phyloP scores from a whole-genome alignment of 805 yeast genomes.

The Sungouiella thailandica region DNA sequence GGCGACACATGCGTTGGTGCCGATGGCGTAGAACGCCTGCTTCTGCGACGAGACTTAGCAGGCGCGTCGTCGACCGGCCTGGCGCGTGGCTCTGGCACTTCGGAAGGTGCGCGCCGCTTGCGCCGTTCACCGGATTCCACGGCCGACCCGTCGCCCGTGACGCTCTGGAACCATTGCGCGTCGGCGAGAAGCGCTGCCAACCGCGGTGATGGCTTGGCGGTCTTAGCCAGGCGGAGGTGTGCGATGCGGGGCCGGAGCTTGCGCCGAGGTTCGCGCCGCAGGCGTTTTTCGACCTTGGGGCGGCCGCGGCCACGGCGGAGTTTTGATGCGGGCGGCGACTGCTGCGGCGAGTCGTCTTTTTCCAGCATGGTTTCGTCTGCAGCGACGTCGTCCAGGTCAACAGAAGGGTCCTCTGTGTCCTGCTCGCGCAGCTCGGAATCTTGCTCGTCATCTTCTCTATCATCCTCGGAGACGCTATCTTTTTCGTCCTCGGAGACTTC shows the following conservation, averaged over 20 bases:
- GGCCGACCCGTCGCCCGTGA: slow-evolving; percentile 31
- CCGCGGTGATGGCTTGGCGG: not conserved
- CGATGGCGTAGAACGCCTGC: slow-evolving; percentile 6
- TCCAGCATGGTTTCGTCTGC: too few species aligned
- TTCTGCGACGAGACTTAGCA: slow-evolving; percentile 5
- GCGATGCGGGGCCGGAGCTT: not conserved
- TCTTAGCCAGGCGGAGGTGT: not conserved
- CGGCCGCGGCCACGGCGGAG: slow-evolving; percentile 4
- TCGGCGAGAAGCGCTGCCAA: slow-evolving; percentile 17
- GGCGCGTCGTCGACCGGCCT: too few species aligned
- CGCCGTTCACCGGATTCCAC: slow-evolving; percentile 33
- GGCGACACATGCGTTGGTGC: slow-evolving; percentile 26
- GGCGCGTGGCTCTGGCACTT: slow-evolving; percentile 18
- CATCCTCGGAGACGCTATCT: slow-evolving; percentile 4
- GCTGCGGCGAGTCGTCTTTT: too few species aligned
- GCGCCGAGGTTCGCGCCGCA: not conserved
- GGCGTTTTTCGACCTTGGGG: slow-evolving; percentile 8
- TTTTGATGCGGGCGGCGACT: slow-evolving; percentile 1
- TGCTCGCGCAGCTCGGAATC: not conserved
- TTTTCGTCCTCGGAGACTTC: slow-evolving; percentile 7
- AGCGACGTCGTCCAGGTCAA: too few species aligned
- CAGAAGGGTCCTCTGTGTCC: too few species aligned
- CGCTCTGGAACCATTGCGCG: slow-evolving; percentile 35
- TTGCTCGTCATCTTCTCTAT: slow-evolving; percentile 1
- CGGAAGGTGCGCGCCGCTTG: slow-evolving; percentile 24